Percentiles rank a stretch among this genome's conserved stretches.
phyloP scores from a whole-genome alignment of 331 rosid species.

The Ulmus americana region DNA sequence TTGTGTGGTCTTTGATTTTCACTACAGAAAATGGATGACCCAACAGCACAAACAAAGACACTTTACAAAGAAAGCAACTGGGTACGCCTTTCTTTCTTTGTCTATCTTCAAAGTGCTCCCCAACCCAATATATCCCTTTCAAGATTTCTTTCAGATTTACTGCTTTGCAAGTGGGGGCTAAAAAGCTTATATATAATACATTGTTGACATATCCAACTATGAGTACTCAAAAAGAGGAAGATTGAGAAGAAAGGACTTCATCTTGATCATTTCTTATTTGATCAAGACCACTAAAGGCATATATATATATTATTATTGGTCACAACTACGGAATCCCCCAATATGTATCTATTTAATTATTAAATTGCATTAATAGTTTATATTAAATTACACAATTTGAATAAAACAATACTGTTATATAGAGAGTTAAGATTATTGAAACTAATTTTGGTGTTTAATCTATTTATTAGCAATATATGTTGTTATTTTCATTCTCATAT shows the following conservation, averaged over 20 bases:
- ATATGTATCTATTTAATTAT: no score
- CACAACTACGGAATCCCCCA: not conserved
- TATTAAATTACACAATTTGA: no score
- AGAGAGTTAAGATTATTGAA: no score
- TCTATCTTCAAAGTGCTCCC: not conserved
- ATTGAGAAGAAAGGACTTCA: not conserved
- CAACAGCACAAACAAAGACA: not conserved
- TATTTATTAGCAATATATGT: no score
- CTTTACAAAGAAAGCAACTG: constrained; percentile 9
- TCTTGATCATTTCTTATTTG: no score
- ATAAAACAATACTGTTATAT: no score
- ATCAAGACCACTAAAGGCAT: not conserved
- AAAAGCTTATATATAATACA: not conserved
- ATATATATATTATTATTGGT: not conserved
- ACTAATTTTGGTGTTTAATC: no score
- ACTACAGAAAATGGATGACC: constrained; percentile 2
- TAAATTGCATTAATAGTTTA: no score
- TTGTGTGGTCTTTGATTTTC: not conserved
- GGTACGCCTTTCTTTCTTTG: no score
- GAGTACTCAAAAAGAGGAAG: not conserved
- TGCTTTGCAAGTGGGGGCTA: not conserved
- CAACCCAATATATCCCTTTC: constrained; percentile 9
- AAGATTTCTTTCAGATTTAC: constrained; percentile 6
- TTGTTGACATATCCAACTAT: not conserved
- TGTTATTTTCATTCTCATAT: no score